Percentiles rank a stretch among this genome's conserved stretches.
Conservation (phyloP, 345 rosid species). For the Physaria fendleri region DNA sequence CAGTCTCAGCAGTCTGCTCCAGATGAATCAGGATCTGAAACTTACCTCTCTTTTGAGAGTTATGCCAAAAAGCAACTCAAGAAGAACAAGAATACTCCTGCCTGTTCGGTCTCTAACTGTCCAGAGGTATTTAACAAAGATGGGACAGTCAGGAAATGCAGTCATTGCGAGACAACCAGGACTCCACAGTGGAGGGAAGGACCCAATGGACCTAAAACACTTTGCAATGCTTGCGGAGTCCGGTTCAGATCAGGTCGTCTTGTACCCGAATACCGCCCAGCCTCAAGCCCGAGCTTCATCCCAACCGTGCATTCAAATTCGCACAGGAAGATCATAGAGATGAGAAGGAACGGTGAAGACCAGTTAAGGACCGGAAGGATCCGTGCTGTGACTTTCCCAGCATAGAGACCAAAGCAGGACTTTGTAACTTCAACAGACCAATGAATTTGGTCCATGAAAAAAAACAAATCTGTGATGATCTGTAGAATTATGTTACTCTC, state of each 20-base stretch:
- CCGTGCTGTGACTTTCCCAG: slow-evolving; percentile 5
- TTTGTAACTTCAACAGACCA: slow-evolving; percentile 18
- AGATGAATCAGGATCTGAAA: slow-evolving; percentile 38
- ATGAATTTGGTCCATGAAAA: slow-evolving; percentile 19
- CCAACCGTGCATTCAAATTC: slow-evolving; percentile 68
- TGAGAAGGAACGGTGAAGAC: slow-evolving; percentile 47
- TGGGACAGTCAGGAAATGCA: slow-evolving; percentile 44
- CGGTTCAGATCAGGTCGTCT: slow-evolving; percentile 87
- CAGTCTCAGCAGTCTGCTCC: slow-evolving; percentile 8
- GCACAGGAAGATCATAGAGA: slow-evolving; percentile 72
- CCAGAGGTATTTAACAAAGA: slow-evolving; percentile 24
- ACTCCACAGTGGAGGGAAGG: slow-evolving; percentile 99
- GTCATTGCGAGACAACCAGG: slow-evolving; percentile 64
- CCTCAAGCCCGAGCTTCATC: slow-evolving; percentile 73
- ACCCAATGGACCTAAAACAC: slow-evolving; percentile 84
- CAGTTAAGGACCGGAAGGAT: neutral
- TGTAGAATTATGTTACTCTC: slow-evolving; percentile 10
- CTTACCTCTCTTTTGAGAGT: slow-evolving; percentile 23
- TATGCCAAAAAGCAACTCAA: slow-evolving; percentile 37
- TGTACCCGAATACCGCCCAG: slow-evolving; percentile 84
- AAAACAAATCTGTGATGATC: slow-evolving; percentile 6
- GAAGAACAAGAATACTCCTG: slow-evolving; percentile 31
- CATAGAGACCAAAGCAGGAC: slow-evolving; percentile 5
- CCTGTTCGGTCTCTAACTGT: slow-evolving; percentile 20
- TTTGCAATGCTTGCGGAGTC: slow-evolving; percentile 93